Evolutionary conservation across 257 asterid species (phyloP), one percentile per base, ranked within the genome.

Genomic region (Nicotiana sylvestris): DNA sequence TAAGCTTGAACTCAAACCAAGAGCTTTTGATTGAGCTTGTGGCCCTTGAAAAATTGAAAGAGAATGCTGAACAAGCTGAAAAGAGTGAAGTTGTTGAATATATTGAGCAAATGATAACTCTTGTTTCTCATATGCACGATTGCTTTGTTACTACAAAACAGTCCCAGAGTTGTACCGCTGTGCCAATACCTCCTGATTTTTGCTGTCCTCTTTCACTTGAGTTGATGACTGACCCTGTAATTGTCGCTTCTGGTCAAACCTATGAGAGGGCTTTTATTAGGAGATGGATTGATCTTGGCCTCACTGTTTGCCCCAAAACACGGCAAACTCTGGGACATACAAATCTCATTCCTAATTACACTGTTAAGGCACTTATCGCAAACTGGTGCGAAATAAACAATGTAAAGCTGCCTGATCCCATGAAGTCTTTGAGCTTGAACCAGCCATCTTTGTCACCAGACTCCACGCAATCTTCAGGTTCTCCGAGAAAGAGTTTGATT

Each of bases 221-320:
- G 80, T 93, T 94, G 86, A 92, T 94, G 97, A 90, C 95, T 3
- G 98, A 94, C 76, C 98, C 98, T 84, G 98, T 94, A 78, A 93
- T 94, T 86, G 93, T 94, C 84, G 94, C 95, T 57, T 94, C 97
- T 81, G 98, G 98, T 66, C 97, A 93, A 93, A 94, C 98, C n/a
- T 94, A 93, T 51, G 98, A 94, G 88, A 89, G 95, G 76, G 92
- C 90, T 76, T 94, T 91, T 81, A 94, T 94, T 69, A 88, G 93
- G 81, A 89, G 87, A 81, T 94, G 98, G 98, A 90, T 92, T 78
- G 97, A 93, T 81, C 97, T 94, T 69, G 98, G 98, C 37, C 91
- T 94, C 58, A 90, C 91, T 72, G 95, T 94, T 84, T 94, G 98
- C 88, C 97, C 98, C 51, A 93, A 93, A 94, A 91, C 98, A 30